These are phyloP conservation scores for Cutaneotrichosporon sp. DNA, from an alignment of 1,284 basidiomycete species.

Conservation along the genomic window DNA sequence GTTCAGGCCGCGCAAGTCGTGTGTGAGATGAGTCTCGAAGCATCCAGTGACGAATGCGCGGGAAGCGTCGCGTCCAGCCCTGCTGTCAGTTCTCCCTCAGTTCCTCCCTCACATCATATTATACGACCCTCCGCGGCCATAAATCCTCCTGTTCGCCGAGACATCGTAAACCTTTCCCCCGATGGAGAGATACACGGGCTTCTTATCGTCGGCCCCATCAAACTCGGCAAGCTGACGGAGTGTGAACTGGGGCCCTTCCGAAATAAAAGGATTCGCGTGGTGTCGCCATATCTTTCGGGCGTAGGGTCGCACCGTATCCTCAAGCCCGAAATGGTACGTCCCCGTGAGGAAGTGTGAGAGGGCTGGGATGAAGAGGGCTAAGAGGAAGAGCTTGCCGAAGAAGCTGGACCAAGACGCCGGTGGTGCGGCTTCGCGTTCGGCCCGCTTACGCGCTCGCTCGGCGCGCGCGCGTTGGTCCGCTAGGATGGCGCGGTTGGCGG, in stretches of 20 bases:
- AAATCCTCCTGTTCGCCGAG: slow-evolving; percentile 50
- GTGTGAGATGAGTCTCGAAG: slow-evolving; percentile 79
- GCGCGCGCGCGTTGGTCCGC: slow-evolving; percentile 33
- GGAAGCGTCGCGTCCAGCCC: slow-evolving; percentile 82
- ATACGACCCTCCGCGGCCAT: slow-evolving; percentile 53
- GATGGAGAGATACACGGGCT: slow-evolving; percentile 83
- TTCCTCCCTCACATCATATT: slow-evolving; percentile 48
- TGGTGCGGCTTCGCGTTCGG: background rate
- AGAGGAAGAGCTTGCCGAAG: slow-evolving; percentile 26
- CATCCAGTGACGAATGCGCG: slow-evolving; percentile 89
- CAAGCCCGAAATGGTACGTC: slow-evolving; percentile 37
- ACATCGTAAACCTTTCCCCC: slow-evolving; percentile 67
- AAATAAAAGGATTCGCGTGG: slow-evolving; percentile 17
- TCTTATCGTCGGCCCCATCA: slow-evolving; percentile 67
- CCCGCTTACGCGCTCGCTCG: slow-evolving; percentile 28
- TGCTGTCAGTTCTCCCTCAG: slow-evolving; percentile 6
- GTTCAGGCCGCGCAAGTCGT: slow-evolving; percentile 78
- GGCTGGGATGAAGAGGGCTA: slow-evolving; percentile 43
- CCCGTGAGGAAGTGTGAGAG: slow-evolving; percentile 43
- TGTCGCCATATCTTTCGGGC: slow-evolving; percentile 9
- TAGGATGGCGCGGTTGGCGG: slow-evolving; percentile 59
- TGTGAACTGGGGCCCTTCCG: slow-evolving; percentile 28
- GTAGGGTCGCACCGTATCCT: slow-evolving; percentile 15
- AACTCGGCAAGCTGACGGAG: slow-evolving; percentile 62
- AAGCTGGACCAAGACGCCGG: slow-evolving; percentile 9